Base-by-base conservation (phyloP, 306 rosid species). In the Fagus sylvatica region DNA sequence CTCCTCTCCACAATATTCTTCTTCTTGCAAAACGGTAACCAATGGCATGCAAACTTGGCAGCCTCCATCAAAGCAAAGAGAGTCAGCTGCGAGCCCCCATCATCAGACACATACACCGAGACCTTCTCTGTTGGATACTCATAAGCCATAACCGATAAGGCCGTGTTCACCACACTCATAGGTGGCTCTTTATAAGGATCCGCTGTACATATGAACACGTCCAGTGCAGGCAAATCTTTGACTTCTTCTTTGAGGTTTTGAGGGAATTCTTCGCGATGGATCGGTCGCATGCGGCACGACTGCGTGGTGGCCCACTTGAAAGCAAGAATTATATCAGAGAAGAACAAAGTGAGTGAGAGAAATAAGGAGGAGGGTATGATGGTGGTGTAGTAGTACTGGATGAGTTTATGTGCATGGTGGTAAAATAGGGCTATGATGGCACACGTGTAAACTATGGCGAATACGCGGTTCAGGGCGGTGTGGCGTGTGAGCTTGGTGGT, bases 121-220 rank as follows among this genome's bases (percentile, higher is more conserved):
- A 83, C 7, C 84, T 85, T 88, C 30, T 30, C 80, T 1, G 80
- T 11, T 56, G 87, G 87, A 32, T 85, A 88, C 17, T 87, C 90
- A 49, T 73, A 87, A 2, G 83, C 81, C 88, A 87, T 82, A 4
- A 66, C 86, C 12, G 88, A 84, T 5, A 87, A 48, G 17, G 81
- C 88, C 4, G 90, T 84, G 81, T 82, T 87, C 7, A 82, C 90
- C 30, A 81, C 77, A 64, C 69, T 49, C 79, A 82, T 69, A 9
- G 90, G 88, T 8, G 88, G 90, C 81, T 87, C 90, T 74, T 81
- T 87, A 69, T 62, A 65, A 0, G 86, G 90, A 72, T 87, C 90
- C 2, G 88, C 85, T 0, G 88, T 87, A 72, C 90, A 87, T 60
- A 87, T 71, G 79, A 87, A 87, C 75, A 87, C 80, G 72, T 84